Percentiles rank a stretch among this genome's conserved stretches.
Evolutionary conservation across 2,329 filamentous ascomycete genomes (phyloP).

Genomic region (Alternaria triticimaculans): DNA sequence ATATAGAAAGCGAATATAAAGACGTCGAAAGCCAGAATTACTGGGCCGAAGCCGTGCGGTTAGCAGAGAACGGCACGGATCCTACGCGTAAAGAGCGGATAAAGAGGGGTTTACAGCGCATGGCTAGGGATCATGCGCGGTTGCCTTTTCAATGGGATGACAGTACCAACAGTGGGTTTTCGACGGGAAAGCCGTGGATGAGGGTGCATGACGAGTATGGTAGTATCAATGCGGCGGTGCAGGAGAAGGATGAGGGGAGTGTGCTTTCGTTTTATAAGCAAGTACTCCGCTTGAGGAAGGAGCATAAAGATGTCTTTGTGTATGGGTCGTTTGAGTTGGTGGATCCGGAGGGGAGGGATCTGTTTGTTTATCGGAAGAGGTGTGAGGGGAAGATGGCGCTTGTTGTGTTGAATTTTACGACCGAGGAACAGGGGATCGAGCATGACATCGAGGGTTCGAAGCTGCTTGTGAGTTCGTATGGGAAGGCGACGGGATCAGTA

Average conservation of each 20-base stretch:
- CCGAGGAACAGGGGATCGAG: constrained; percentile 15
- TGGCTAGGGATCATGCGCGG: constrained; percentile 72
- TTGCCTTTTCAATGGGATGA: constrained; percentile 75
- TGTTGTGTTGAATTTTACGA: constrained; percentile 51
- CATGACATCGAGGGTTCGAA: constrained; percentile 24
- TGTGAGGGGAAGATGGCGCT: constrained; percentile 37
- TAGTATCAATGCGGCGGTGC: constrained; percentile 64
- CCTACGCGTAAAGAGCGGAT: constrained; percentile 42
- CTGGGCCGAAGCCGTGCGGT: constrained; percentile 37
- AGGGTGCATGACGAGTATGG: constrained; percentile 68
- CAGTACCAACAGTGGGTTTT: constrained; percentile 69
- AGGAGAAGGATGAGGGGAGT: constrained; percentile 57
- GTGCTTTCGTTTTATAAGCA: constrained; percentile 68
- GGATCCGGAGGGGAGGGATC: constrained; percentile 57
- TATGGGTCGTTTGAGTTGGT: constrained; percentile 69
- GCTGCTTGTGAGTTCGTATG: constrained; percentile 56
- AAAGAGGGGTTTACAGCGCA: constrained; percentile 61
- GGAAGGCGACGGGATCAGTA: constrained; percentile 22
- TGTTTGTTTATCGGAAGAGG: constrained; percentile 59
- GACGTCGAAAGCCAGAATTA: constrained; percentile 64
- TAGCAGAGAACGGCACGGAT: constrained; percentile 38
- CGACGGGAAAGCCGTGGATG: constrained; percentile 69
- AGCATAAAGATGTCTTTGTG: constrained; percentile 67
- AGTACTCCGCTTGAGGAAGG: constrained; percentile 61
- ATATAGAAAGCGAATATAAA: constrained; percentile 63